phyloP scores from a whole-genome alignment of 2,329 filamentous ascomycete genomes.

The Sporothrix sp. region DNA sequence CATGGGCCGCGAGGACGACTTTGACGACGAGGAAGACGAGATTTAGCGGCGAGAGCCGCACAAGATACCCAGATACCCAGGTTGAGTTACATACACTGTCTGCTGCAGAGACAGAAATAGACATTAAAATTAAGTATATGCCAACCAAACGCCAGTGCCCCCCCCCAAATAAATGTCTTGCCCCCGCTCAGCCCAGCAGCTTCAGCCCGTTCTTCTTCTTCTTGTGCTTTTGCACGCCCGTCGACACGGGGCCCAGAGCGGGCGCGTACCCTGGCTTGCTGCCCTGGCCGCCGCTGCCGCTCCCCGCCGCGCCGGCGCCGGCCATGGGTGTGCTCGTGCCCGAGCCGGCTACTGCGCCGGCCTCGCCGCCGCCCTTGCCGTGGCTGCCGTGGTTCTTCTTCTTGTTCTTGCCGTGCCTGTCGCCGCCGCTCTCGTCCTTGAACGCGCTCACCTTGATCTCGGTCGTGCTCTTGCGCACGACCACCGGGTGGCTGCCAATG shows the following conservation, averaged over 20 bases:
- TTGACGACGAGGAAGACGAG: constrained; percentile 62
- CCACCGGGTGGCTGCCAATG: constrained; percentile 90
- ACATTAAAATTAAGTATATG: not conserved
- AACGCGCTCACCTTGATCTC: constrained; percentile 74
- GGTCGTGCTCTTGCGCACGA: constrained; percentile 78
- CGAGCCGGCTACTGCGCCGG: constrained; percentile 20
- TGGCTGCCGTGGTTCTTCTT: constrained; percentile 33
- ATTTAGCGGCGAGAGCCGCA: constrained; percentile 33
- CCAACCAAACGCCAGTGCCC: not conserved
- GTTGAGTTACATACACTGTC: no score
- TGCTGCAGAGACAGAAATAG: not conserved
- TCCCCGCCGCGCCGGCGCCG: constrained; percentile 20
- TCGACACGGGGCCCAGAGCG: constrained; percentile 39
- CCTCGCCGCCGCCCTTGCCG: constrained; percentile 25
- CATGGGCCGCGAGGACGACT: constrained; percentile 93
- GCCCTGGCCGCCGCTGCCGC: constrained; percentile 24
- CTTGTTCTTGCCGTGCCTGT: constrained; percentile 40
- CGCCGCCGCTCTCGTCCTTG: constrained; percentile 43
- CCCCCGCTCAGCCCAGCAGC: constrained; percentile 39
- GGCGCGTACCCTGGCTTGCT: constrained; percentile 34
- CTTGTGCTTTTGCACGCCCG: constrained; percentile 50
- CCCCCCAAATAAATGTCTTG: not conserved
- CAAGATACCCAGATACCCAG: not conserved
- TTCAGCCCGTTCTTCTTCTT: constrained; percentile 59
- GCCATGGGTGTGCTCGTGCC: constrained; percentile 20